Evolutionary conservation across 1,284 basidiomycete species (phyloP), one percentile per base, ranked within the genome.

Genomic region (Heterobasidion annosum): DNA sequence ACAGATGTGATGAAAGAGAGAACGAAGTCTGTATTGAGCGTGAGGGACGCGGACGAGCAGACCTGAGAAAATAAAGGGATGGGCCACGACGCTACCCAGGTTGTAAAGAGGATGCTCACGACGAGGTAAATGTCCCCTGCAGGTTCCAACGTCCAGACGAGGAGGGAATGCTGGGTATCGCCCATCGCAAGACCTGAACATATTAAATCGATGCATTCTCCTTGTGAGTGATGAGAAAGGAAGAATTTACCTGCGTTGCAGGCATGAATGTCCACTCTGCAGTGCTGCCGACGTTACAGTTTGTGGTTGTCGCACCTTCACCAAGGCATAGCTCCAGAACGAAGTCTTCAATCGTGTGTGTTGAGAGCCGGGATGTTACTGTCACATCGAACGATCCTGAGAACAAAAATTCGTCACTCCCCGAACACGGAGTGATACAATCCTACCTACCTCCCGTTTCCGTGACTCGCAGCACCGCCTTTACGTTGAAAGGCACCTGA

Each of bases 261-360:
- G 84, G 78, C 64, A 93, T 87, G 67, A 88, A 94, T 48, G 79
- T 74, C 90, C 90, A 94, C 34, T 83, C 84, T 12, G 83, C 82
- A 43, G 85, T 86, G 16, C 85, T 80, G 40, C 78, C 76, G 19
- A 77, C 73, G 6, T 77, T 72, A 59, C 85, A 86, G 62, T 80
- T 86, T 37, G 85, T 80, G 49, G 80, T 78, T 1, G 79, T 81
- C 0, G 88, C 81, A 10, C 81, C 80, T 55, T 83, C 75, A 1
- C 93, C 93, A 1, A 96, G 75, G 63, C 81, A 81, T 53, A 93
- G 71, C 58, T 90, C 85, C 32, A 91, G 74, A 0, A 77, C 71
- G 13, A 92, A 71, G 55, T 83, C 80, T 60, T 93, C 90, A 58
- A 93, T 75, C 7, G 82, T 68, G 52, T 81, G 79, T 18, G 78